Evolutionary conservation across 768 basidiomycete species (phyloP).

Genomic region (Pulveroboletus frians): DNA sequence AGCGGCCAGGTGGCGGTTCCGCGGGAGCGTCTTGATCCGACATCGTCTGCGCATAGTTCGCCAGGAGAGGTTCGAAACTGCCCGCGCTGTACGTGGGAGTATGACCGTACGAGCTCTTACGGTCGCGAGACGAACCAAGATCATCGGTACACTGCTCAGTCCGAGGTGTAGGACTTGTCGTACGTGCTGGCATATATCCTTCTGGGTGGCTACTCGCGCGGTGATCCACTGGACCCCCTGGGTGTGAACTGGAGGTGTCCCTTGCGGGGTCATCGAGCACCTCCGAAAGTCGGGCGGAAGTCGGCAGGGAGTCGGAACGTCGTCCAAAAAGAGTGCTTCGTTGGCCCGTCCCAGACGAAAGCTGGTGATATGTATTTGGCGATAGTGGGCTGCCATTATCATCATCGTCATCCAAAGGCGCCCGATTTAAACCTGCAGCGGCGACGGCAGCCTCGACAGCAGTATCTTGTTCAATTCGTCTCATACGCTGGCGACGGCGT

Average conservation of each 20-base stretch:
- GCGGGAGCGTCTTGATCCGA: constrained; percentile 17
- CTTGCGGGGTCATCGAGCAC: constrained; percentile 17
- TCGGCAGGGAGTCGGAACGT: constrained; percentile 16
- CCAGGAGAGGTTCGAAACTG: constrained; percentile 59
- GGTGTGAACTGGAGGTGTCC: constrained; percentile 47
- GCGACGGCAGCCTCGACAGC: constrained; percentile 68
- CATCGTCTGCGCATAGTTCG: constrained; percentile 34
- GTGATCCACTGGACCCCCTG: constrained; percentile 34
- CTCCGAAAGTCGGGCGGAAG: constrained; percentile 34
- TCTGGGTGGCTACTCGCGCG: constrained; percentile 13
- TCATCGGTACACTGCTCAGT: constrained; percentile 17
- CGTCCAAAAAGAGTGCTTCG: constrained; percentile 28
- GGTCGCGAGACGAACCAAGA: constrained; percentile 26
- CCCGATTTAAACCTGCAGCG: constrained; percentile 64
- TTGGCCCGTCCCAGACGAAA: constrained; percentile 35
- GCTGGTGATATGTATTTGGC: constrained; percentile 17
- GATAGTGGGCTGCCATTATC: constrained; percentile 32
- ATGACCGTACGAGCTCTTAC: constrained; percentile 36
- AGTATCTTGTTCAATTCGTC: constrained; percentile 60
- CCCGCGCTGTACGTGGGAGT: constrained; percentile 47
- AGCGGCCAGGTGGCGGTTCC: constrained; percentile 31
- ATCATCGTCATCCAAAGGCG: constrained; percentile 65
- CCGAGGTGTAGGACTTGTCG: constrained; percentile 43
- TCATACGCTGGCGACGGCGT: constrained; percentile 57
- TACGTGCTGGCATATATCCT: constrained; percentile 45